These are phyloP conservation scores for Aspergillus arachidicola DNA, from an alignment of 2,329 filamentous ascomycete species.

Conservation along the genomic window DNA sequence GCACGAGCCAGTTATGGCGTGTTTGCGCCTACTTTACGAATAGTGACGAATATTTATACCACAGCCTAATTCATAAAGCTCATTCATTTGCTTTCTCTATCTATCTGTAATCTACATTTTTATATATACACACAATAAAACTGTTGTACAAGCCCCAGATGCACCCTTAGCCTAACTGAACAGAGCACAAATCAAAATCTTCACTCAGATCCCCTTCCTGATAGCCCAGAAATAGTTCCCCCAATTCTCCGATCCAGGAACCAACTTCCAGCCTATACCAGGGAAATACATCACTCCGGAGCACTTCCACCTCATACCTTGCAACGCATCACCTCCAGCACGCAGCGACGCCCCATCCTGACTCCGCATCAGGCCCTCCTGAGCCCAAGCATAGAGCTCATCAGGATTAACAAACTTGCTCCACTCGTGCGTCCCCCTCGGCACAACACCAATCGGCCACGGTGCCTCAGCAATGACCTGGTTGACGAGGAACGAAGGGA, in stretches of 20 bases:
- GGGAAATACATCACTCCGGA: conserved; percentile 91
- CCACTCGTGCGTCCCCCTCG: conserved; percentile 94
- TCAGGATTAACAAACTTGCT: conserved; percentile 88
- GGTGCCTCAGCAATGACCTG: conserved; percentile 86
- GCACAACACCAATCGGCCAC: conserved; percentile 73
- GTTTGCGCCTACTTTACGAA: neutral
- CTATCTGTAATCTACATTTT: neutral
- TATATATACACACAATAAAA: neutral
- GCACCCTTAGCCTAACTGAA: conserved; percentile 40
- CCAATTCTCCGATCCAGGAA: conserved; percentile 76
- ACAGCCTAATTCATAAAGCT: neutral
- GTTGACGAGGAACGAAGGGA: conserved; percentile 87
- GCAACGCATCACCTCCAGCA: conserved; percentile 29
- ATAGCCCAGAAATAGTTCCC: conserved; percentile 98
- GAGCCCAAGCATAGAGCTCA: conserved; percentile 57
- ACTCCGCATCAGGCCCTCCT: conserved; percentile 52
- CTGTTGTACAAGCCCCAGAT: neutral
- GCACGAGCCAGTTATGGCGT: neutral
- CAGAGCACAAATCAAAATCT: conserved; percentile 29
- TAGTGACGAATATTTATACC: neutral
- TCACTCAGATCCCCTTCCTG: conserved; percentile 52
- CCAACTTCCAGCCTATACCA: conserved; percentile 84
- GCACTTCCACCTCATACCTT: conserved; percentile 60
- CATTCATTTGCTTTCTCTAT: neutral
- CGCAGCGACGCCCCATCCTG: conserved; percentile 37